These are phyloP conservation scores for Pisolithus albus DNA, from an alignment of 768 basidiomycete genomes.

Conservation along the genomic window DNA sequence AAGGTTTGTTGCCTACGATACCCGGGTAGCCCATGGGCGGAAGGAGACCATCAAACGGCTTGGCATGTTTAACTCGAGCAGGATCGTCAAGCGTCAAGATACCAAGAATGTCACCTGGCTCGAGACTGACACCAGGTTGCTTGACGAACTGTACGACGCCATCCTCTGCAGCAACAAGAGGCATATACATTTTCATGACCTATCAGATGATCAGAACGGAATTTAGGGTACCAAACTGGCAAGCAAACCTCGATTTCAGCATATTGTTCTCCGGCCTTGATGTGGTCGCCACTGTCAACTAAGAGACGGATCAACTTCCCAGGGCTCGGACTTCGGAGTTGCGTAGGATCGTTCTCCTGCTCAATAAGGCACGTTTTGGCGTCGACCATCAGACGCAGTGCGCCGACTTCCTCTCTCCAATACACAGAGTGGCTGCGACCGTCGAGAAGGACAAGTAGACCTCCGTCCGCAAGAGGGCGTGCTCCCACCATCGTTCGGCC, in stretches of 20 bases:
- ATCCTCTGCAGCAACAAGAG: slow-evolving; percentile 88
- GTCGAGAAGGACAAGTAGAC: slow-evolving; percentile 84
- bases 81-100: slow-evolving; percentile 96
- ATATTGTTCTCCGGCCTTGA: slow-evolving; percentile 94
- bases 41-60: slow-evolving; percentile 93
- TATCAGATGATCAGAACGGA: slow-evolving; percentile 19
- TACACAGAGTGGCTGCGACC: slow-evolving; percentile 96
- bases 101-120: slow-evolving; percentile 95
- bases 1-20: slow-evolving; percentile 81
- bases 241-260: slow-evolving; percentile 88
- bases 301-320: slow-evolving; percentile 94
- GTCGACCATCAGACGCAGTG: slow-evolving; percentile 87
- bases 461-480: slow-evolving; percentile 90
- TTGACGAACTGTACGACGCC: slow-evolving; percentile 94
- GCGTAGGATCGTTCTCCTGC: slow-evolving; percentile 99
- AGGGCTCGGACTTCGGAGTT: slow-evolving; percentile 90
- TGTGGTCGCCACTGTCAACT: slow-evolving; percentile 94
- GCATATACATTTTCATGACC: slow-evolving; percentile 99
- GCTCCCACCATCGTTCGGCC: slow-evolving; percentile 89
- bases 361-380: slow-evolving; percentile 97
- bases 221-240: neutral
- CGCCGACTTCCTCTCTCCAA: slow-evolving; percentile 97
- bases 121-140: slow-evolving; percentile 94
- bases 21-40: slow-evolving; percentile 82
- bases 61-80: slow-evolving; percentile 92